Evolutionary conservation across 2,329 filamentous ascomycete genomes (phyloP).

Genomic region (Apiospora malaysiana): DNA sequence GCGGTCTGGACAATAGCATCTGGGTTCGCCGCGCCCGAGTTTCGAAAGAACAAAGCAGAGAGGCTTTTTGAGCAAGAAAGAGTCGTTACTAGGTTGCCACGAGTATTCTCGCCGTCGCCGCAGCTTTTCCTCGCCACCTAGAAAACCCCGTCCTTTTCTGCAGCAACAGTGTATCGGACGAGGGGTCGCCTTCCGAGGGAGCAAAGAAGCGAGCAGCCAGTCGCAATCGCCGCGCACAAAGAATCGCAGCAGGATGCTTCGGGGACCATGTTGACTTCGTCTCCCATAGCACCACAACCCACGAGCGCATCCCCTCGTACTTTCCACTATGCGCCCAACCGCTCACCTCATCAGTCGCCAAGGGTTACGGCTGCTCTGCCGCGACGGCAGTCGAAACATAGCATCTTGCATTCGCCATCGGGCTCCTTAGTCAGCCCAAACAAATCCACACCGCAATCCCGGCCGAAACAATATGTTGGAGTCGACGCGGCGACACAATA

Average conservation of each 20-base stretch:
- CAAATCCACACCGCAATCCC: conserved; percentile 34
- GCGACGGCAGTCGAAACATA: conserved; percentile 46
- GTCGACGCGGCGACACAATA: conserved; percentile 56
- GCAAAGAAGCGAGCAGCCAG: conserved; percentile 5
- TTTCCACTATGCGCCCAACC: conserved; percentile 56
- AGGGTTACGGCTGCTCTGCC: conserved; percentile 48
- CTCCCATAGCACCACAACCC: conserved; percentile 56
- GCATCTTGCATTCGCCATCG: conserved; percentile 38
- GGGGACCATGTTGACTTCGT: conserved; percentile 66
- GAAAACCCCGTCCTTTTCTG: neutral
- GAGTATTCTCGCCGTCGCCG: neutral
- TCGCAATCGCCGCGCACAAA: conserved; percentile 10
- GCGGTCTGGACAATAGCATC: neutral
- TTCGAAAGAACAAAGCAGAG: neutral
- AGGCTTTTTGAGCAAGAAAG: neutral
- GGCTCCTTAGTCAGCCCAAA: conserved; percentile 30
- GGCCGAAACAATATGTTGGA: conserved; percentile 49
- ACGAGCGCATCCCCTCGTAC: conserved; percentile 58
- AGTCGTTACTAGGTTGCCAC: neutral
- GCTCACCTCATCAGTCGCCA: conserved; percentile 48
- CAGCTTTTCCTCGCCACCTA: neutral
- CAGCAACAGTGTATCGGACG: neutral
- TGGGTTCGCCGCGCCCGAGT: neutral
- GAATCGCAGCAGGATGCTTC: conserved; percentile 51
- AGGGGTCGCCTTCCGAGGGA: neutral